Conservation (phyloP, 768 basidiomycete species). For the Suillus bovinus region DNA sequence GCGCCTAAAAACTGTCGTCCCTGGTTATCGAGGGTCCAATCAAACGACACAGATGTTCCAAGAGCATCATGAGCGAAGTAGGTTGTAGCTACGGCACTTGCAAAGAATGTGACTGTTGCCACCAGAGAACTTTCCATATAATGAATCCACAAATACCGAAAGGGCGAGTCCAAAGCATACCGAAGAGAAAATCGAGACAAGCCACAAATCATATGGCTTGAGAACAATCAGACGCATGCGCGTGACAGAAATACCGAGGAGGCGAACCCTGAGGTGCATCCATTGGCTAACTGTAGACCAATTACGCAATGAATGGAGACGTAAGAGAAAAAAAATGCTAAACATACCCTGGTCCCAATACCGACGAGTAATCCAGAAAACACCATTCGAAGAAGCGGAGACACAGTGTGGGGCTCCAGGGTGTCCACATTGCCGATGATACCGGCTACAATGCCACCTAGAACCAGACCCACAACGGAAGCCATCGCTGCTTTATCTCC, state of each 20-base stretch:
- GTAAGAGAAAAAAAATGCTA: background rate
- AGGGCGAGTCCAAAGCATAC: conserved; percentile 31
- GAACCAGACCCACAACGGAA: conserved; percentile 46
- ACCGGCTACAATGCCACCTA: conserved; percentile 48
- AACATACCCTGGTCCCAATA: conserved; percentile 52
- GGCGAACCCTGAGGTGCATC: conserved; percentile 63
- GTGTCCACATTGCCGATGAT: conserved; percentile 34
- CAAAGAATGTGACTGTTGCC: conserved; percentile 55
- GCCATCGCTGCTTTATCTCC: conserved; percentile 44
- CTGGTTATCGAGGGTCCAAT: conserved; percentile 40
- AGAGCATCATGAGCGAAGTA: conserved; percentile 38
- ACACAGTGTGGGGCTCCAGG: conserved; percentile 25
- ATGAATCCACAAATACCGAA: conserved; percentile 8
- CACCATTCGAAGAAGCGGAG: conserved; percentile 31
- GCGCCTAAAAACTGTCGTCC: conserved; percentile 33
- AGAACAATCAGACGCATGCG: conserved; percentile 3
- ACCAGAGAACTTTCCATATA: conserved; percentile 45
- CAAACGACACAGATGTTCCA: conserved; percentile 29
- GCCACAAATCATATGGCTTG: conserved; percentile 66
- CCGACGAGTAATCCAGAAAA: conserved; percentile 59
- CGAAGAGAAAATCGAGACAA: conserved; percentile 55
- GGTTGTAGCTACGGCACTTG: conserved; percentile 47
- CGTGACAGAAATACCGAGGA: background rate
- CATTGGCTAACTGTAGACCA: conserved; percentile 49
- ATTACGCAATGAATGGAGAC: background rate